Base-by-base conservation (phyloP, 2,329 filamentous ascomycete species). In the Dactylella cylindrospora region DNA sequence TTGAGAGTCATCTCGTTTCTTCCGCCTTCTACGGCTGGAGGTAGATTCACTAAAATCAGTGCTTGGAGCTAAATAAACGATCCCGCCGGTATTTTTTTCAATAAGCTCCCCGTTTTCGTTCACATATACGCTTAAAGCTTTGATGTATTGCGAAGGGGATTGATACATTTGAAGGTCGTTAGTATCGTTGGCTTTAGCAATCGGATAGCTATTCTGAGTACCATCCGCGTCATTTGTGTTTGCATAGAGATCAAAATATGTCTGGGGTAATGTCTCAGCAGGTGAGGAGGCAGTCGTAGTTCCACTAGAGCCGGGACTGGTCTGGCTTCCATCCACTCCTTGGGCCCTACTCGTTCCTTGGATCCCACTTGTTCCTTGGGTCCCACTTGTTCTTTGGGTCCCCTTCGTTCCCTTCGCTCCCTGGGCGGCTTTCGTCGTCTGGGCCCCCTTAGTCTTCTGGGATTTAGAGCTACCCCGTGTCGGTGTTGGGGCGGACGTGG, bases 51-150 rank as follows among this genome's bases (percentile, higher is more conserved):
- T 2, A 9, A 59, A 19, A 22, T 59, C 44, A 4, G 44, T 41
- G 3, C 29, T 50, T 10, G 44, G 13, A 7, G 31, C 23, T 12
- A 59, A 31, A 15, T 59, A 59, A 3, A 59, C 44, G 8, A 44
- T 7, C 3, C 28, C 44, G 3, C 44, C 53, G 0, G 44, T 59
- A 2, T 13, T 5, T 19, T 40, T 33, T 13, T 59, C 53, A 4
- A 50, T 31, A 28, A 59, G 38, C 17, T 59, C 43, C 3, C 53
- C 53, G 9, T 43, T 22, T 1, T 29, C 29, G 26, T 50, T 59
- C 5, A 59, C 5, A 12, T 59, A 59, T 17, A 59, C 53, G 15
- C 33, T 43, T n/a, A 59, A 20, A n/a, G 53, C 36, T n/a, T 50
- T 50, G 10, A 59, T 9, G 8, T 35, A 36, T 23, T 43, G 28